A percentile compares a stretch with the other conserved stretches of the same genome.
These are phyloP conservation scores for Hypoxylon rubiginosum DNA, from an alignment of 2,329 filamentous ascomycete species.

Conservation along the genomic window DNA sequence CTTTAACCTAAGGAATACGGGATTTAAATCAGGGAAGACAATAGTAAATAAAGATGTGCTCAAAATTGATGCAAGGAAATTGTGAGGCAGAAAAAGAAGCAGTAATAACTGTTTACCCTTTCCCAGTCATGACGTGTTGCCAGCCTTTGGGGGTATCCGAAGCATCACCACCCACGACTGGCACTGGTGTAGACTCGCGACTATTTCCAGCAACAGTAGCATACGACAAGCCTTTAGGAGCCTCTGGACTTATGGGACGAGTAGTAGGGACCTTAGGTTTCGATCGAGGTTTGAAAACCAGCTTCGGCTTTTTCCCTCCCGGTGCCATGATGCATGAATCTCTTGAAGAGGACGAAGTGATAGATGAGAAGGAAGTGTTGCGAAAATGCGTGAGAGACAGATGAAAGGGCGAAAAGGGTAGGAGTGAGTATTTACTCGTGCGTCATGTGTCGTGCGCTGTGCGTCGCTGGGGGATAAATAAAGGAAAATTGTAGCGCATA, in stretches of 20 bases:
- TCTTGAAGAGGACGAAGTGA: neutral
- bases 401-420: neutral
- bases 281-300: constrained; percentile 26
- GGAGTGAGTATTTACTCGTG: neutral
- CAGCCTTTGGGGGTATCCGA: constrained; percentile 22
- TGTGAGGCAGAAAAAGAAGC: constrained; percentile 5
- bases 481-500: constrained; percentile 3
- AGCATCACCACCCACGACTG: neutral
- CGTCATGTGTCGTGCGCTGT: neutral
- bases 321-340: constrained; percentile 5
- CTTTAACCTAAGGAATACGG: neutral
- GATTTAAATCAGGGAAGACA: too few relatives aligned
- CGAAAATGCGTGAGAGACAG: neutral
- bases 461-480: constrained; percentile 4
- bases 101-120: constrained; percentile 46
- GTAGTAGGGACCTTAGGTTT: neutral
- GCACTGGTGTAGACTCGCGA: neutral
- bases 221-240: neutral
- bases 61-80: neutral
- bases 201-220: neutral
- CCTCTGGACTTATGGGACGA: neutral
- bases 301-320: constrained; percentile 36
- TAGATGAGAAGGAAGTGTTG: neutral
- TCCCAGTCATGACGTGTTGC: constrained; percentile 45
- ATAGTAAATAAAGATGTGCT: neutral